Evolutionary conservation across 1,284 basidiomycete genomes (phyloP), one percentile per base, ranked within the genome.

Genomic region (Fistulinella cinereoalba): DNA sequence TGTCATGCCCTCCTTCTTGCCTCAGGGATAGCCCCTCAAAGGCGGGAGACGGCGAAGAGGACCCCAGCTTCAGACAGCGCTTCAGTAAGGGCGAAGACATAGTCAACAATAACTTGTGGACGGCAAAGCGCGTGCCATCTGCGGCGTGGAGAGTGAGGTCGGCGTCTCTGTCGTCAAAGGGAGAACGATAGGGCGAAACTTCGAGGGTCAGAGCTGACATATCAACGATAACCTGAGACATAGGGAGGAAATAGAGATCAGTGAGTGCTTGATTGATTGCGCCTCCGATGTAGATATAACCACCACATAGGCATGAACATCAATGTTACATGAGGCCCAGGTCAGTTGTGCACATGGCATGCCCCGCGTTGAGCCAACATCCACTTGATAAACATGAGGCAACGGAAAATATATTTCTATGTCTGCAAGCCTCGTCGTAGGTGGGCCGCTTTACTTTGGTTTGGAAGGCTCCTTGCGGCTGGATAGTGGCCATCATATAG

Each of bases 151-250:
- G 54, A 36, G 60, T 53, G 43, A 65, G 45, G 41, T 65, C 66
- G n/a, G 67, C 56, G 18, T 67, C 64, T 22, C 23, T 46, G 24
- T 64, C 55, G 49, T 69, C 64, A 48, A 65, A 65, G 31, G 64
- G 65, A 29, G 64, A 28, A 18, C 52, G 49, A 45, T 51, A 58
- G 0, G 61, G 53, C 4, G 49, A 31, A 42, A 58, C 50, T 46
- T 64, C 56, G 31, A 67, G 54, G 2, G 64, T 57, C 39, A 67
- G 54, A 24, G 62, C 47, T 15, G 64, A 43, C 48, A 57, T 57
- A 39, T 44, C 46, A 22, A 43, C 51, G 41, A 62, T 23, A 41
- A 51, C 41, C 46, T 64, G 64, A 10, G 65, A 66, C 60, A 64
- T 68, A 50, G 39, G 23, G 36, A 39, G 33, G 15, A 28, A 19